A percentile compares a stretch with the other conserved stretches of the same genome.
Evolutionary conservation across 176 grass and related monocot genomes (phyloP).

Genomic region (Oryza nivara): DNA sequence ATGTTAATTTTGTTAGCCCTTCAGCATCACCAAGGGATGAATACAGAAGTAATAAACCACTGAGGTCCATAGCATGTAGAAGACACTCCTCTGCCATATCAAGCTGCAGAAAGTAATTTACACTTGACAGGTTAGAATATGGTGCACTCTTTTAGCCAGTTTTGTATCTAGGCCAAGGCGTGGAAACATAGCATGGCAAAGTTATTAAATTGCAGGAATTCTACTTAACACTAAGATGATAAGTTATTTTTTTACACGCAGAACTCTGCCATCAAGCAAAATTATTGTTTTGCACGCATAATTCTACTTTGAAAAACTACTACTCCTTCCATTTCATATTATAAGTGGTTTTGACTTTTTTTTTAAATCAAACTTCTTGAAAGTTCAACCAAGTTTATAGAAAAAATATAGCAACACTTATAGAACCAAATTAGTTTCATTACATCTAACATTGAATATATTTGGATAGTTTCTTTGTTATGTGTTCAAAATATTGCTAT

Average conservation of each 20-base stretch:
- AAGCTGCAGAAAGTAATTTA: slow-evolving; percentile 45
- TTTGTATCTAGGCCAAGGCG: slow-evolving; percentile 1
- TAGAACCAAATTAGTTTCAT: too few relatives aligned
- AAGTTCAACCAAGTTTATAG: too few relatives aligned
- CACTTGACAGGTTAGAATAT: background rate
- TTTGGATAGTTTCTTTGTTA: too few relatives aligned
- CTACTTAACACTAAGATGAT: slow-evolving; percentile 24
- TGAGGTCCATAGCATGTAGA: slow-evolving; percentile 69
- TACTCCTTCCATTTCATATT: too few relatives aligned
- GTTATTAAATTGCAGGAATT: background rate
- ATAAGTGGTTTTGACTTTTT: too few relatives aligned
- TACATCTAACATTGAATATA: too few relatives aligned
- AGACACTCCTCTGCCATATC: slow-evolving; percentile 85
- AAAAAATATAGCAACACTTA: too few relatives aligned
- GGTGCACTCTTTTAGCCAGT: background rate
- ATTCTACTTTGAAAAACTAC: background rate
- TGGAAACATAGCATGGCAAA: slow-evolving; percentile 8
- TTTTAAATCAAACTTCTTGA: too few relatives aligned
- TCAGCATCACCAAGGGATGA: slow-evolving; percentile 91
- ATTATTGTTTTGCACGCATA: background rate
- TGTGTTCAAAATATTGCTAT: too few relatives aligned
- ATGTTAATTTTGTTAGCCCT: slow-evolving; percentile 74
- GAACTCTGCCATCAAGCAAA: slow-evolving; percentile 60
- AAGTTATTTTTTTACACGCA: background rate
- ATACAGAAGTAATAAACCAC: slow-evolving; percentile 83